Conservation (phyloP, 768 basidiomycete species). For the Boletus subparvulus region DNA sequence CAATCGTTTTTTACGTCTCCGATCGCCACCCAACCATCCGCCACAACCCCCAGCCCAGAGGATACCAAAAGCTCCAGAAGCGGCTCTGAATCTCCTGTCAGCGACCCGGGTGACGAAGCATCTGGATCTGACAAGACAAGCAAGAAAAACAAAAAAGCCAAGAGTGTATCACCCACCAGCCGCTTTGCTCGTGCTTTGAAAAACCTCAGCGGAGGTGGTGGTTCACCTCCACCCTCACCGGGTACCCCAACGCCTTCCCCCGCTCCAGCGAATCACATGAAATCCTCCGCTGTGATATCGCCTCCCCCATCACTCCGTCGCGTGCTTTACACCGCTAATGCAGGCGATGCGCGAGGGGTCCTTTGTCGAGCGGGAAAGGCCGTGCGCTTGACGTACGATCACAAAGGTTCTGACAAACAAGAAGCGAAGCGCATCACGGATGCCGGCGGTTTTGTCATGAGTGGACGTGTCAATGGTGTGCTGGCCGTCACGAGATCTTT, state of each 20-base stretch:
- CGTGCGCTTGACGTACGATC: conserved; percentile 94
- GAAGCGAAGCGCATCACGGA: conserved; percentile 98
- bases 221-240: conserved; percentile 20
- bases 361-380: conserved; percentile 89
- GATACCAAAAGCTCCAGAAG: conserved; percentile 34
- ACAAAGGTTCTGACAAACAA: conserved; percentile 96
- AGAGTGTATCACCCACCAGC: conserved; percentile 40
- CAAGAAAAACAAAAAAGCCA: conserved; percentile 44
- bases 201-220: conserved; percentile 42
- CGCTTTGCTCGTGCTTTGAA: conserved; percentile 57
- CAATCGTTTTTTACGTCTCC: conserved; percentile 60
- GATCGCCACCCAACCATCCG: conserved; percentile 28
- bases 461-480: conserved; percentile 96
- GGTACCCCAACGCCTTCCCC: conserved; percentile 2
- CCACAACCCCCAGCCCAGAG: conserved; percentile 31
- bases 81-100: conserved; percentile 44
- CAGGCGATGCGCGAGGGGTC: conserved; percentile 94
- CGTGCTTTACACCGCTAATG: conserved; percentile 93
- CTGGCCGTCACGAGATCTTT: conserved; percentile 94
- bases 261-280: conserved; percentile 33
- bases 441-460: conserved; percentile 98
- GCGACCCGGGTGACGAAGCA: conserved; percentile 41
- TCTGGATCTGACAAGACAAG: conserved; percentile 34
- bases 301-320: conserved; percentile 58
- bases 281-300: conserved; percentile 30